Conservation (phyloP, 2,329 filamentous ascomycete genomes). For the Fusarium mundagurra region DNA sequence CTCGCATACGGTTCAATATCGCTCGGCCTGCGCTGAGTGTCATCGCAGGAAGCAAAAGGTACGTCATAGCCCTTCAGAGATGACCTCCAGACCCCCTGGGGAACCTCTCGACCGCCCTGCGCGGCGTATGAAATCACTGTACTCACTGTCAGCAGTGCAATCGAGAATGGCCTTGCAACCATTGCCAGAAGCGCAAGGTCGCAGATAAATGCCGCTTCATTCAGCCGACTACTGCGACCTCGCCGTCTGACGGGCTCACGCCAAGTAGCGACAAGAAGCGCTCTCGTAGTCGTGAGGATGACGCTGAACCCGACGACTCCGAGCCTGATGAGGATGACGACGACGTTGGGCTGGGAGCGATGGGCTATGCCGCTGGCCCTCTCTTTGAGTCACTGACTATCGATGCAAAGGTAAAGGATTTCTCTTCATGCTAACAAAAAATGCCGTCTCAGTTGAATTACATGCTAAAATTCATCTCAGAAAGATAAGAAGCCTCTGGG, state of each 20-base stretch:
- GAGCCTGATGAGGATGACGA: slow-evolving; percentile 41
- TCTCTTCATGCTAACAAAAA: rapidly evolving
- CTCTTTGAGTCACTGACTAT: slow-evolving; percentile 43
- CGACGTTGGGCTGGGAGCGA: slow-evolving; percentile 44
- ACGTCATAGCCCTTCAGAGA: background rate
- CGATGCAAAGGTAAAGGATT: slow-evolving; percentile 36
- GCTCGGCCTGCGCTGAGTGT: slow-evolving; percentile 56
- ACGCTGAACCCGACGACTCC: slow-evolving; percentile 22
- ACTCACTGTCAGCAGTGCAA: slow-evolving; percentile 47
- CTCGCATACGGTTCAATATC: slow-evolving; percentile 50
- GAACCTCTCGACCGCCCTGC: background rate
- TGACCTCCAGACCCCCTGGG: background rate
- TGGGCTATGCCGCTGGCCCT: slow-evolving; percentile 49
- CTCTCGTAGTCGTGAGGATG: slow-evolving; percentile 32
- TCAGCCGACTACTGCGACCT: slow-evolving; percentile 32
- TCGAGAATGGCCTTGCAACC: slow-evolving; percentile 52
- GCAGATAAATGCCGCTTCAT: slow-evolving; percentile 48
- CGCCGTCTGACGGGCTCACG: slow-evolving; percentile 26
- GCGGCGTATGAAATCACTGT: slow-evolving; percentile 48
- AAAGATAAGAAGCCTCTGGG: slow-evolving; percentile 28
- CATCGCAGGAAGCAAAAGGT: slow-evolving; percentile 54
- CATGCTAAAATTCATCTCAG: background rate
- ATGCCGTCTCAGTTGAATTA: background rate
- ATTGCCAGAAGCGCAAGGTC: slow-evolving; percentile 52
- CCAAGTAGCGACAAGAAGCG: slow-evolving; percentile 38